These are phyloP conservation scores for Fraxinus albicans DNA, from an alignment of 305 asterid genomes.

Conservation along the genomic window DNA sequence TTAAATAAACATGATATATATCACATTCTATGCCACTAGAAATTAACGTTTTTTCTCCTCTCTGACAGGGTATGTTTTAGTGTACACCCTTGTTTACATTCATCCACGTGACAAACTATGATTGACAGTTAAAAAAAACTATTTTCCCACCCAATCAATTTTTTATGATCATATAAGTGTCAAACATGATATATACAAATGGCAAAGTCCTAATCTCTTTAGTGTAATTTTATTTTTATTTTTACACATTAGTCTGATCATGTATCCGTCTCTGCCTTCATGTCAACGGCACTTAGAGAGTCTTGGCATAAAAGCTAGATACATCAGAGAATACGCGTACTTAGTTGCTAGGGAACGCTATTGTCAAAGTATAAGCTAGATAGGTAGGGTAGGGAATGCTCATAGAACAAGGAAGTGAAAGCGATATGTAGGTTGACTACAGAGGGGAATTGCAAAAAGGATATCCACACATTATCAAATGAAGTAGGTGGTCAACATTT, in stretches of 20 bases:
- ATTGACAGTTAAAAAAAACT: neutral
- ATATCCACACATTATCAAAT: no score
- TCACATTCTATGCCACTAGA: neutral
- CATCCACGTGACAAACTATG: neutral
- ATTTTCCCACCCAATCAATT: neutral
- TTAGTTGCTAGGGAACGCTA: neutral
- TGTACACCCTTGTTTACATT: neutral
- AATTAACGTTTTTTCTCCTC: neutral
- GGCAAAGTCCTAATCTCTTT: neutral
- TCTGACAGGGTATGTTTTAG: neutral
- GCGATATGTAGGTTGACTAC: neutral
- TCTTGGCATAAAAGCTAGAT: neutral
- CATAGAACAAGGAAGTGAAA: neutral
- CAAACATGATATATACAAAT: neutral
- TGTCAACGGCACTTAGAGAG: neutral
- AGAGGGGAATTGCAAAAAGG: neutral
- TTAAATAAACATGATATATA: neutral
- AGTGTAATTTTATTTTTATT: no score
- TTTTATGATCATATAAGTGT: neutral
- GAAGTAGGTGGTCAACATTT: neutral
- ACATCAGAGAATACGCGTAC: neutral
- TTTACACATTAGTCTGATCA: neutral
- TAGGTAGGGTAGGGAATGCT: neutral
- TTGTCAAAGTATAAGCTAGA: neutral
- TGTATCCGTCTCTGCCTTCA: neutral